Conservation (phyloP, 306 rosid species). For the Quercus mongolica region DNA sequence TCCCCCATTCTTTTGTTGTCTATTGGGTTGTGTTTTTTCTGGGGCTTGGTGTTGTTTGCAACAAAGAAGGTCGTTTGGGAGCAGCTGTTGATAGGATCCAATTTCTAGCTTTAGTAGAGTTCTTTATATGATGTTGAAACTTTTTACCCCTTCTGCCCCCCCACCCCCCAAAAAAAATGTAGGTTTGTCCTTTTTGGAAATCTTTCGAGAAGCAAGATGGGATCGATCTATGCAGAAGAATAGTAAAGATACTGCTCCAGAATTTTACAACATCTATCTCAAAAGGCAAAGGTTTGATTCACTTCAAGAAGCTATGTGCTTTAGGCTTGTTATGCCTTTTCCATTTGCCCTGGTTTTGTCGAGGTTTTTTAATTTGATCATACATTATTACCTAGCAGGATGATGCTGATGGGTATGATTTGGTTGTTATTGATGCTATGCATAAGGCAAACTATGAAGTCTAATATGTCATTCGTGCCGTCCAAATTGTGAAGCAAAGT, state of each 20-base stretch:
- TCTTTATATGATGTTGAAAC: conserved; percentile 9
- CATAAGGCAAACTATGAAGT: conserved; percentile 95
- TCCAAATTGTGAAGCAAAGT: conserved; percentile 99
- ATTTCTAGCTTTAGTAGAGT: background rate
- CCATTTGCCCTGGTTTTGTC: conserved; percentile 2
- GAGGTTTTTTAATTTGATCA: background rate
- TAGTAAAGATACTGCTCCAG: conserved; percentile 90
- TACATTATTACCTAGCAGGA: conserved; percentile 51
- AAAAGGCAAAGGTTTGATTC: conserved; percentile 82
- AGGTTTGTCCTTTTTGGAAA: conserved; percentile 99
- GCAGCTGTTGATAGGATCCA: conserved; percentile 13
- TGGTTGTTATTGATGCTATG: conserved; percentile 98
- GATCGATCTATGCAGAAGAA: conserved; percentile 87
- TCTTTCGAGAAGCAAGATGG: conserved; percentile 99
- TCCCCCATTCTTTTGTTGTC: conserved; percentile 12
- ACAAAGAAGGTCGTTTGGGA: conserved; percentile 75
- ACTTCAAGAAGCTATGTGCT: conserved; percentile 20
- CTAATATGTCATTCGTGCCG: conserved; percentile 97
- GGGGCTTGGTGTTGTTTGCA: conserved; percentile 99
- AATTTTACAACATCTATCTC: conserved; percentile 89
- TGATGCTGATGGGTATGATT: conserved; percentile 94
- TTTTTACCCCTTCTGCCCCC: background rate
- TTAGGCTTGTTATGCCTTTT: conserved; percentile 3
- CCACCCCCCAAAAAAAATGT: background rate
- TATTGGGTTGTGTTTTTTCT: conserved; percentile 32